Percentiles rank a stretch among this genome's conserved stretches.
These are phyloP conservation scores for Sporisorium reilianum DNA, from an alignment of 1,284 basidiomycete genomes.

Conservation along the genomic window DNA sequence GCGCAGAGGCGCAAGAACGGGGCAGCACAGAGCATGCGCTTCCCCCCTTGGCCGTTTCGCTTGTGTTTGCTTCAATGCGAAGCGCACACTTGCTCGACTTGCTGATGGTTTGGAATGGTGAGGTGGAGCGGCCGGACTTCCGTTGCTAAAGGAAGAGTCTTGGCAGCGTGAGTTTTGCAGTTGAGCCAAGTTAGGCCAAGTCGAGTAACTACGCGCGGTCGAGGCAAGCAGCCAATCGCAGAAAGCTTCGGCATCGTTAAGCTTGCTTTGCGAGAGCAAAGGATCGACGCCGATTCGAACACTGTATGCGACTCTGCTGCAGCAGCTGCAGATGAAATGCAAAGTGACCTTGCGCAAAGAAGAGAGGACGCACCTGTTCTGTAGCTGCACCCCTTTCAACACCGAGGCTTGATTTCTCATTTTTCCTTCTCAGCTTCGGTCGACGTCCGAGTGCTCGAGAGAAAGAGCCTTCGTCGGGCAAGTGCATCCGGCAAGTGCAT, in stretches of 20 bases:
- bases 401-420: neutral
- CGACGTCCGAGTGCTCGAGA: neutral
- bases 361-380: neutral
- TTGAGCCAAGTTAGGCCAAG: neutral
- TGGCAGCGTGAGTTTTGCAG: no score
- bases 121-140: neutral
- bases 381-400: neutral
- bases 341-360: neutral
- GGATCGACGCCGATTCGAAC: no score
- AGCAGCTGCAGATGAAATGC: no score
- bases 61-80: neutral
- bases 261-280: no score
- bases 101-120: no score
- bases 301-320: no score
- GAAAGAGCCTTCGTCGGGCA: no score
- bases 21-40: neutral
- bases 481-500: no score
- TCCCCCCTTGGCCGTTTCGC: constrained; percentile 1
- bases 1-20: constrained; percentile 1
- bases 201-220: neutral
- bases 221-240: neutral
- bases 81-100: no score
- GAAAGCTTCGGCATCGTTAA: neutral
- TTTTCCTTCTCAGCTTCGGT: neutral
- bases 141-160: neutral